Evolutionary conservation across 2,329 filamentous ascomycete genomes (phyloP), one percentile per base, ranked within the genome.

Genomic region (Fusarium pseudocircinatum): DNA sequence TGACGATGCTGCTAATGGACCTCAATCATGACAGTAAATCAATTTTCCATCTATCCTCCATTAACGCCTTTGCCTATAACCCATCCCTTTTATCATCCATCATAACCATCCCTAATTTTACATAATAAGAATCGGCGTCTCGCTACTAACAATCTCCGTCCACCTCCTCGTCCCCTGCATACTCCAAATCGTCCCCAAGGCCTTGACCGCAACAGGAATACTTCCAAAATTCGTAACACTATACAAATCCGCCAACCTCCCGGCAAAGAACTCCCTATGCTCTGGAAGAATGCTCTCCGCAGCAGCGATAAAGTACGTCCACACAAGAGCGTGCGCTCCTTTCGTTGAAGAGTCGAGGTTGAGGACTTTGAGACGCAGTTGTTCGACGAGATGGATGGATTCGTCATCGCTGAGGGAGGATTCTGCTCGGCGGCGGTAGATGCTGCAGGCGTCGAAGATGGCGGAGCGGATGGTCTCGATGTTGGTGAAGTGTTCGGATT

Each of bases 271-370:
- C 1, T 72, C 58, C 4, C 82, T 75, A 54, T 84, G 81, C 26
- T 78, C 77, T 1, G 79, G 78, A 2, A 80, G 72, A 1, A 75
- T 76, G 43, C 82, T 84, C 61, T 84, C 83, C 0, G 82, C 82
- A 0, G 82, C 82, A 2, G 81, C 83, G 2, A 84, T 78, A 36
- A 84, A 84, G 58, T 80, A 84, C 1, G 81, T 75, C 83, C 83
- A 85, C 0, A 84, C 82, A 1, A 85, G 79, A 2, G 82, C 80
- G 44, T 84, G 83, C 0, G 78, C 77, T 5, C 83, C 82, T 7
- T 78, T 78, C 1, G 75, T 78, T 4, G 76, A 60, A 1, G 77
- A 68, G 10, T 78, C 73, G 10, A 84, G 60, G 11, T 68, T 68
- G 4, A 70, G 37, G 1, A 83, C 77, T 6, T 81, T 78, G 18